Evolutionary conservation across 257 asterid species (phyloP).

Genomic region (Capsicum rhomboideum): DNA sequence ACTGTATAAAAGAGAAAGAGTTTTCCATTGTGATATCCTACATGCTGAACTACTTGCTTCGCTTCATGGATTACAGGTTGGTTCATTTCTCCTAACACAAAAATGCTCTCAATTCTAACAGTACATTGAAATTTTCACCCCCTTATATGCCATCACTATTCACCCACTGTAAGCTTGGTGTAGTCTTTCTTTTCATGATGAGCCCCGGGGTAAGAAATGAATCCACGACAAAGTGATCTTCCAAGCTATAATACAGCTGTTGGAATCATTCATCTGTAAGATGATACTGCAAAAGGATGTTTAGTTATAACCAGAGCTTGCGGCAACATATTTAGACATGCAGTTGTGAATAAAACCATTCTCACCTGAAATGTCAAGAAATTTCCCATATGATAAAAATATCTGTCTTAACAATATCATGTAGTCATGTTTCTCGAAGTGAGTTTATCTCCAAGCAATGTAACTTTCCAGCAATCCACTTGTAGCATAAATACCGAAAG

Average conservation of each 20-base stretch:
- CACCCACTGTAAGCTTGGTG: not conserved
- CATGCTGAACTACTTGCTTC: too few relatives aligned
- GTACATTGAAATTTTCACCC: too few relatives aligned
- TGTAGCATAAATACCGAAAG: slow-evolving; percentile 68
- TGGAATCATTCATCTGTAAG: not conserved
- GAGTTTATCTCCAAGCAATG: slow-evolving; percentile 62
- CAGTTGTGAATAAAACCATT: not conserved
- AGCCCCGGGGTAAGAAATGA: not conserved
- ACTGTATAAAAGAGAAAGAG: too few relatives aligned
- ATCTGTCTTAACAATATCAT: slow-evolving; percentile 9
- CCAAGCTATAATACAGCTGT: not conserved
- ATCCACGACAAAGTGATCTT: not conserved
- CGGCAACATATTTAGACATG: not conserved
- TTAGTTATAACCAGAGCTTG: not conserved
- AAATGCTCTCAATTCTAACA: too few relatives aligned
- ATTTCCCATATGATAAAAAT: not conserved
- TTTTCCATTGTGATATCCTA: too few relatives aligned
- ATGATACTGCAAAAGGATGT: not conserved
- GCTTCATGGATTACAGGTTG: too few relatives aligned
- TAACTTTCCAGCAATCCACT: slow-evolving; percentile 84
- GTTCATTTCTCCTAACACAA: too few relatives aligned
- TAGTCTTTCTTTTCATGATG: not conserved
- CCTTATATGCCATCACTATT: not conserved
- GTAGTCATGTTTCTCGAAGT: slow-evolving; percentile 46
- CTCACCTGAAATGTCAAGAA: not conserved